Evolutionary conservation across 1,139 yeast species (phyloP), one percentile per base, ranked within the genome.

Genomic region (Geotrichum candidum): DNA sequence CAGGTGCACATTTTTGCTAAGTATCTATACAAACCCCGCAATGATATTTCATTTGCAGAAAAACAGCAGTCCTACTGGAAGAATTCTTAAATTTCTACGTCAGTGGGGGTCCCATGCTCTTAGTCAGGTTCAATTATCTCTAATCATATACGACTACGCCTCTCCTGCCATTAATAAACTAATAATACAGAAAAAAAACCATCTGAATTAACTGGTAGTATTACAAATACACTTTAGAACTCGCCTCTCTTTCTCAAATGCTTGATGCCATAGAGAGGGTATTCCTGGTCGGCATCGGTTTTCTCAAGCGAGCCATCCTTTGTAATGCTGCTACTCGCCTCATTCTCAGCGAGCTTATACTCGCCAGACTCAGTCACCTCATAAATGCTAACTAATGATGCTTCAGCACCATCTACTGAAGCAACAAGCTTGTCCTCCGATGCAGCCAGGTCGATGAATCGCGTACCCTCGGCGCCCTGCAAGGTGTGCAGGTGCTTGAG

Each of bases 201-300:
- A 35, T 35, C n/a, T 41, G 22, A n/a, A 41, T 41, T 7, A 41
- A n/a, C 22, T n/a, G n/a, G 41, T 35, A 13, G n/a, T 41, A n/a
- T n/a, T 15, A 41, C 18, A 51, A 22, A 27, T 18, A 38, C 55
- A n/a, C 31, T 23, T 18, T 70, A 82, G 69, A 88, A 90, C 72
- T 90, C 96, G 66, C 95, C 88, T 74, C 96, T 85, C 76, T 90
- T 90, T 71, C 96, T 85, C 68, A 90, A 79, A 54, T 84, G 80
- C 64, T 82, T 81, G 50, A 84, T 79, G 59, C 81, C 80, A 73
- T 87, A 88, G 68, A 90, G 79, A 18, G 94, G 89, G 66, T 84
- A 84, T 60, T 84, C 74, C 18, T 85, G 86, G 27, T 64, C 65
- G 70, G 29, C 67, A 55, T 23, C 73, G 65, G 51, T 68, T 68